Evolutionary conservation across 805 yeast species (phyloP), one percentile per base, ranked within the genome.

Genomic region (Yamadazyma olivae): DNA sequence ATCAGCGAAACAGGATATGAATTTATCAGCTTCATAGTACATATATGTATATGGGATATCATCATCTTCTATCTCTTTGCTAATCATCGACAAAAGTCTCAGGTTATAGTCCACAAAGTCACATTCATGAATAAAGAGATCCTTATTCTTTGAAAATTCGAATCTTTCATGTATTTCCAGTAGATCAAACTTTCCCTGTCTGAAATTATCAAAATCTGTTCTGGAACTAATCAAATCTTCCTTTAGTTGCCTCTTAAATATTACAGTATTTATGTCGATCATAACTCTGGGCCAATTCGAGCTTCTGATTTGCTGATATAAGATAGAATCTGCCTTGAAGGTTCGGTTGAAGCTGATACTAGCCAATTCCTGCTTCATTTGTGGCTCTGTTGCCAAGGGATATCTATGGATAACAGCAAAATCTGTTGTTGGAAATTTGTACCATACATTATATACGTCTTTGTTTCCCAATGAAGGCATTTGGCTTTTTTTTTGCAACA

Each of bases 71-170:
- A 32, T 12, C 2, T 17, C 12, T 4, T 6, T 29, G 5, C 33
- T 17, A 6, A 39, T 9, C 13, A 17, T 17, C 5, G 6, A n/a
- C 4, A 44, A 29, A 2, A 20, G 16, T 6, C 33, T 35, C 49
- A 44, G 49, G 28, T 35, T 38, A 28, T 36, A 47, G 19, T 43
- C 40, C 3, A 37, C 19, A 20, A 41, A 47, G 27, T 47, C 51
- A 27, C 40, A 30, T 12, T 32, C 44, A 22, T 43, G 45, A n/a
- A 47, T 39, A 19, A 18, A 21, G 3, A 38, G 27, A 8, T 18
- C 13, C 7, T 23, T 35, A 19, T 30, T 21, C 2, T 16, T 10
- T 7, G 32, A 27, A 7, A 46, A 20, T 4, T 40, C 36, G 27
- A 27, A 41, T 12, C 40, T 15, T 6, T 31, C n/a, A 13, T 28